Evolutionary conservation across 805 yeast species (phyloP).

Genomic region (Saturnispora sekii): DNA sequence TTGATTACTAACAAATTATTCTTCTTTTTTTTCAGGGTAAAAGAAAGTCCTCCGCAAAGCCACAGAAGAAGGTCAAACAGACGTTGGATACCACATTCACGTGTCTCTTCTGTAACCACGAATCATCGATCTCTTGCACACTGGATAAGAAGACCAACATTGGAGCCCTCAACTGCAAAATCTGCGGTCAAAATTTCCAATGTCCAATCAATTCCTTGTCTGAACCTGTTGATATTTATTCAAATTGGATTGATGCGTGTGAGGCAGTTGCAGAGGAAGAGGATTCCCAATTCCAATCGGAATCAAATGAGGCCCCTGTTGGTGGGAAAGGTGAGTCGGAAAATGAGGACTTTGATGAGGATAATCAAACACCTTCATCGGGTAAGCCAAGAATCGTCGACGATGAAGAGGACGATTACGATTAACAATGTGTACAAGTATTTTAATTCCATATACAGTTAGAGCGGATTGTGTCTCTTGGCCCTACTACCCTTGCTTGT

Average conservation of each 20-base stretch:
- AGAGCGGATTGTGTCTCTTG: too few species aligned
- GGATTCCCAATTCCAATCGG: conserved; percentile 15
- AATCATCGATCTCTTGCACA: conserved; percentile 78
- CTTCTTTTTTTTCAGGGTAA: conserved; percentile 20
- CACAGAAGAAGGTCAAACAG: conserved; percentile 68
- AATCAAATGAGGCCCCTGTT: conserved; percentile 14
- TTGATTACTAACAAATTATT: not conserved
- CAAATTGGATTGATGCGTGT: conserved; percentile 98
- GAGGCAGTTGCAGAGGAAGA: conserved; percentile 74
- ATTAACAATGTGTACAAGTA: not conserved
- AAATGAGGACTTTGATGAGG: conserved; percentile 6
- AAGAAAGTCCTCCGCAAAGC: conserved; percentile 79
- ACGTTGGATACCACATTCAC: conserved; percentile 75
- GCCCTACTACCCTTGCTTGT: too few species aligned
- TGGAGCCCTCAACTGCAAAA: conserved; percentile 80
- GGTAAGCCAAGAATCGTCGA: conserved; percentile 2
- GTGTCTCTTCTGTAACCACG: conserved; percentile 93
- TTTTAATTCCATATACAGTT: too few species aligned
- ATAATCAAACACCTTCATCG: not conserved
- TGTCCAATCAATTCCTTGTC: conserved; percentile 73
- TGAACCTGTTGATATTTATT: conserved; percentile 89
- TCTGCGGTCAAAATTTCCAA: conserved; percentile 91
- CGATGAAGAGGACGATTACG: conserved; percentile 12
- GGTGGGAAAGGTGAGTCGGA: conserved; percentile 16
- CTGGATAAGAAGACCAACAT: conserved; percentile 79